These are phyloP conservation scores for Gymnopilus junonius DNA, from an alignment of 768 basidiomycete species.

Conservation along the genomic window DNA sequence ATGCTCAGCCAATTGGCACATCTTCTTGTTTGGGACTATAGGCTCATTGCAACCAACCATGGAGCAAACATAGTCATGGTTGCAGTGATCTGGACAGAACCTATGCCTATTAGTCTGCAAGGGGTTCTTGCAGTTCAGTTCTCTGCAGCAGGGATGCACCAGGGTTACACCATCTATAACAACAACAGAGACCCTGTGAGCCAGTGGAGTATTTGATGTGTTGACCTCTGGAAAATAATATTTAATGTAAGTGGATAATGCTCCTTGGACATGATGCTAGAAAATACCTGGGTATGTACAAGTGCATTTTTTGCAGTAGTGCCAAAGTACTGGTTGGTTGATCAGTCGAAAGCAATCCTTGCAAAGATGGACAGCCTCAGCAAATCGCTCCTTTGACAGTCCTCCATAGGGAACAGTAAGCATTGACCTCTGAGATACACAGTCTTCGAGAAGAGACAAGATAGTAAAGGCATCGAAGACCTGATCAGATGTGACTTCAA, in stretches of 20 bases:
- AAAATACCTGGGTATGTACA: conserved; percentile 2
- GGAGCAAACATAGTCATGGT: conserved; percentile 1
- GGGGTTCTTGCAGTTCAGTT: conserved; percentile 9
- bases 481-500: neutral
- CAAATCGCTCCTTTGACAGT: neutral
- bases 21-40: neutral
- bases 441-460: conserved; percentile 6
- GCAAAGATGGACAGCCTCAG: neutral
- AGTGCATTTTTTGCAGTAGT: conserved; percentile 5
- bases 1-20: conserved; percentile 9
- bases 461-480: conserved; percentile 4
- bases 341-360: neutral
- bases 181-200: conserved; percentile 6
- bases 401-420: conserved; percentile 4
- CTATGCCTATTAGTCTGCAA: neutral
- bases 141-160: conserved; percentile 14
- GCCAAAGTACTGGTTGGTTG: neutral
- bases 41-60: neutral
- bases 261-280: too few species aligned
- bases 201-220: neutral
- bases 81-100: conserved; percentile 6
- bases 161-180: conserved; percentile 18
- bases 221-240: too few species aligned
- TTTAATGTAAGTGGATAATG: too few species aligned
- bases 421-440: neutral